Base-by-base conservation (phyloP, 2,329 filamentous ascomycete species). In the Colletotrichum euphorbiae region DNA sequence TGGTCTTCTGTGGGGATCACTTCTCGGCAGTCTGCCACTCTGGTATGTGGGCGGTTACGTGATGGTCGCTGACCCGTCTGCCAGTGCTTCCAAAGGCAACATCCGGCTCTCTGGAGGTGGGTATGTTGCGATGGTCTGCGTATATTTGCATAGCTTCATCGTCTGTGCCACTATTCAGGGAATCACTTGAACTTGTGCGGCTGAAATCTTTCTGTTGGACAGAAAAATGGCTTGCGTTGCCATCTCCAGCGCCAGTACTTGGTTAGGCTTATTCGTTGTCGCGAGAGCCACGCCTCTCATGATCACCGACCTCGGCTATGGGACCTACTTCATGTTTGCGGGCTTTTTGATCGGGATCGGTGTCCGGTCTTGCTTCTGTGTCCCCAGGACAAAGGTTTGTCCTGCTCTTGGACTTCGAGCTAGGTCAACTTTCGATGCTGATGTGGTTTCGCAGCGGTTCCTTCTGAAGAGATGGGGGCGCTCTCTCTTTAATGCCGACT, bases 251-350 rank as follows among this genome's bases (percentile, higher is more conserved):
- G 77, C 77, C 0, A 75, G 75, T 31, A 76, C 75, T 1, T 81
- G 79, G 79, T 70, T 81, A n/a, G 77, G 77, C 13, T 79, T 76
- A 2, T 81, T 81, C 66, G 74, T 80, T 69, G 77, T 81, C 43
- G 78, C 78, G 1, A 74, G 78, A 38, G 75, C 77, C 36, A 79
- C 77, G 1, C 79, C 79, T 0, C 80, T 80, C 64, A 82, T 82
- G 80, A 77, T 81, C 15, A 78, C 75, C 2, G 72, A 74, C 9
- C 74, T 82, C 1, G 77, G 78, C 1, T 86, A 83, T 69, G 85
- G 85, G 12, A 83, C 83, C 0, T 87, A 84, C 72, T 83, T 87
- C 63, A 82, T 86, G 75, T 87, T 86, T 68, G 84, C 81, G 2
- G 76, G 79, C 0, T 77, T 84, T 36, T 80, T 84, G 58, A 75